Percentiles rank a stretch among this genome's conserved stretches.
Conservation (phyloP, 441 rosid species). For the Pelargonium cotyledonis region DNA sequence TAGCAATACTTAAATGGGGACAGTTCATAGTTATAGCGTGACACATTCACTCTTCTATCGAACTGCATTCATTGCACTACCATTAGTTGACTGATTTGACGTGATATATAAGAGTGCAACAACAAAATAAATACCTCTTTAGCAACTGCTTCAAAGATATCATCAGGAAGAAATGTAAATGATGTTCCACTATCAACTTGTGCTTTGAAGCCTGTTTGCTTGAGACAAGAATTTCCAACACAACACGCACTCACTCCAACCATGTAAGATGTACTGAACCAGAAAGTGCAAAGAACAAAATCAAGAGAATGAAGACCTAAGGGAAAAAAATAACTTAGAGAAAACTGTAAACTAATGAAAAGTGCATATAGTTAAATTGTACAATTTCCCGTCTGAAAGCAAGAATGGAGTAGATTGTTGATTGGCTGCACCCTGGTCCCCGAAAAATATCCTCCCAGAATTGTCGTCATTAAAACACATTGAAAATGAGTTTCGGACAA, state of each 20-base stretch:
- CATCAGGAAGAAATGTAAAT: constrained; percentile 60
- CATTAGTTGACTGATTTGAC: constrained; percentile 17
- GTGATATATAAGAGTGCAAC: background rate
- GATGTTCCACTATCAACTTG: constrained; percentile 76
- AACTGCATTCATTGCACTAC: constrained; percentile 31
- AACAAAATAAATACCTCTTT: constrained; percentile 43
- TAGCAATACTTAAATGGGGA: constrained; percentile 68
- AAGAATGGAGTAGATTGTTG: constrained; percentile 62
- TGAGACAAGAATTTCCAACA: constrained; percentile 56
- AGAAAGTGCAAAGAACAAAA: background rate
- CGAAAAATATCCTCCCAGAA: constrained; percentile 72
- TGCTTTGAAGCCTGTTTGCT: constrained; percentile 46
- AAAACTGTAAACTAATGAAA: constrained; percentile 8
- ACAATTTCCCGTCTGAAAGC: constrained; percentile 52
- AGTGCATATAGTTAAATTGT: constrained; percentile 20
- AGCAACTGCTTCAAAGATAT: constrained; percentile 40
- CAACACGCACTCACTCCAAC: constrained; percentile 67
- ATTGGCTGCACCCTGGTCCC: constrained; percentile 57
- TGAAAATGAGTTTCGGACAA: constrained; percentile 63
- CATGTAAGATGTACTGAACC: constrained; percentile 51
- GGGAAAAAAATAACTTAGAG: background rate
- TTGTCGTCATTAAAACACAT: constrained; percentile 70
- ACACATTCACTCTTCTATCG: constrained; percentile 48
- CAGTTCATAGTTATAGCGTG: constrained; percentile 37
- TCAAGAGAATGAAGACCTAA: constrained; percentile 1